These are phyloP conservation scores for Anisodus tanguticus DNA, from an alignment of 257 asterid genomes.

Conservation along the genomic window DNA sequence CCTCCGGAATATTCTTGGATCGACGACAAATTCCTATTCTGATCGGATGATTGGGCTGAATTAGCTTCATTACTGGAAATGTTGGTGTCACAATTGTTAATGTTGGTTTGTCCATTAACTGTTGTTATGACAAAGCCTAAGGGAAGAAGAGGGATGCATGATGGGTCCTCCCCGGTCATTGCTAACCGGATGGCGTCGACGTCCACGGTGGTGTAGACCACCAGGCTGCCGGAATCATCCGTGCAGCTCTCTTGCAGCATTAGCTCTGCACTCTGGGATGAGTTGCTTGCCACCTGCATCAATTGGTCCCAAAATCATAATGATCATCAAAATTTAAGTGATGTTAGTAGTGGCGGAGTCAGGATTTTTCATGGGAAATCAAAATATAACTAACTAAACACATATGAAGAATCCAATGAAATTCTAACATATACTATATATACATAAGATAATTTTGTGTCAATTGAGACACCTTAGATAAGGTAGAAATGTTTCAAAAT, in stretches of 20 bases:
- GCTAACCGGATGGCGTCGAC: conserved; percentile 86
- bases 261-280: conserved; percentile 86
- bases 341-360: no score
- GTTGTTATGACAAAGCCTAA: conserved; percentile 77
- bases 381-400: no score
- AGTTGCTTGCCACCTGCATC: conserved; percentile 89
- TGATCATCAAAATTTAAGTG: no score
- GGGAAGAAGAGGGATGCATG: conserved; percentile 83
- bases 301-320: not conserved
- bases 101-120: conserved; percentile 25
- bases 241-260: conserved; percentile 94
- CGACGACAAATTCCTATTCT: conserved; percentile 35
- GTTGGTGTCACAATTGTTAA: conserved; percentile 23
- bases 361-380: no score
- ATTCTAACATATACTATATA: no score
- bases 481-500: no score
- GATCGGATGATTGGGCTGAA: conserved; percentile 31
- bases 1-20: conserved; percentile 42
- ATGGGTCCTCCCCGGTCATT: conserved; percentile 90
- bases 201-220: conserved; percentile 80
- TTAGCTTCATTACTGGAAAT: conserved; percentile 19
- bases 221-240: conserved; percentile 82
- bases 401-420: no score
- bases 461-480: no score
- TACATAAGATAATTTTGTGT: no score